Percentiles rank a stretch among this genome's conserved stretches.
phyloP scores from a whole-genome alignment of 805 yeast genomes.

The Clavispora phyllophila region DNA sequence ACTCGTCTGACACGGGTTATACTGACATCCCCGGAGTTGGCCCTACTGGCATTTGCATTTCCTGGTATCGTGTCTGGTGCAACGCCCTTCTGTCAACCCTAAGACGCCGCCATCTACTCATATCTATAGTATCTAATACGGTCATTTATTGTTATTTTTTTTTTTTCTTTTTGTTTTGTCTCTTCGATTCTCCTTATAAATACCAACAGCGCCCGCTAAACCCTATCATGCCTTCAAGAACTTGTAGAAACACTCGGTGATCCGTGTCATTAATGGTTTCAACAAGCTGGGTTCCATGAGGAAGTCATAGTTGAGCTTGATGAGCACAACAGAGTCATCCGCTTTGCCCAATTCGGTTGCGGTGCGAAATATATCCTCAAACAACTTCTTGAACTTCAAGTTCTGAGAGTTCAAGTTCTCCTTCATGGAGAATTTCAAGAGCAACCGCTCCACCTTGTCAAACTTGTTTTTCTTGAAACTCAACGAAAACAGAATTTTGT shows the following conservation, averaged over 20 bases:
- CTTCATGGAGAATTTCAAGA: slow-evolving; percentile 27
- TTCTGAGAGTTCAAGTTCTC: slow-evolving; percentile 35
- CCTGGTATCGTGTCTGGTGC: no score
- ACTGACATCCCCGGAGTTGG: no score
- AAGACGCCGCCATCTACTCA: no score
- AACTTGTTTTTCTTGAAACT: slow-evolving; percentile 29
- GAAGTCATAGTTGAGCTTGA: slow-evolving; percentile 38
- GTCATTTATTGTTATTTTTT: no score
- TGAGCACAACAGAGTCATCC: slow-evolving; percentile 9
- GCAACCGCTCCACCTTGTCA: slow-evolving; percentile 16
- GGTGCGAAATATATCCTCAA: slow-evolving; percentile 22
- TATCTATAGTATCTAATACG: no score
- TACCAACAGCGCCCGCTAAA: not conserved
- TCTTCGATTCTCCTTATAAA: no score
- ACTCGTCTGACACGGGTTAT: no score
- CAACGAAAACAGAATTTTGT: slow-evolving; percentile 26
- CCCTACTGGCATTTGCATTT: no score
- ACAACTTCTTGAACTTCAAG: slow-evolving; percentile 32
- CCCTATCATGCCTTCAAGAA: slow-evolving; percentile 6
- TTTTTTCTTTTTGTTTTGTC: no score
- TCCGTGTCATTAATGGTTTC: slow-evolving; percentile 26
- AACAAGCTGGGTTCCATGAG: slow-evolving; percentile 23
- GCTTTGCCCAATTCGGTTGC: slow-evolving; percentile 9
- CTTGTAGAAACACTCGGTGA: slow-evolving; percentile 23
- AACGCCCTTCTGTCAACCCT: no score